Conservation (phyloP, 805 yeast species). For the Clavispora fructus region DNA sequence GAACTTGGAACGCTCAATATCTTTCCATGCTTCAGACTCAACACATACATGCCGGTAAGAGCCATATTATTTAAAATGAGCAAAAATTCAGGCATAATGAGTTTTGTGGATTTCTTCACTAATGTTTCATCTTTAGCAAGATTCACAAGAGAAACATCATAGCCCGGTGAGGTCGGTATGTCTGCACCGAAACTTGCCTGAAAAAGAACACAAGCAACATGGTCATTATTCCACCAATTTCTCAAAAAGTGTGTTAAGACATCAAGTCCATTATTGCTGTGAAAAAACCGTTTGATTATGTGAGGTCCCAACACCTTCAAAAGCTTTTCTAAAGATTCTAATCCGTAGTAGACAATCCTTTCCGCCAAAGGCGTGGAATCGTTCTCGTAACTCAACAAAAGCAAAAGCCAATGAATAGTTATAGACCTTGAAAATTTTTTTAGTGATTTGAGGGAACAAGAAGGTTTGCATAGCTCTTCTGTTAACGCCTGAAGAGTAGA, state of each 20-base stretch:
- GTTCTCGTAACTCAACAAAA: slow-evolving; percentile 39
- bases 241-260: slow-evolving; percentile 42
- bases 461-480: slow-evolving; percentile 38
- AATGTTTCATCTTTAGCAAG: slow-evolving; percentile 2
- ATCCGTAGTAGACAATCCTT: slow-evolving; percentile 33
- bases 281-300: slow-evolving; percentile 45
- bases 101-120: slow-evolving; percentile 1
- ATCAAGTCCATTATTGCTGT: slow-evolving; percentile 44
- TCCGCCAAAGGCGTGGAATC: slow-evolving; percentile 16
- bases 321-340: slow-evolving; percentile 46
- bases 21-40: slow-evolving; percentile 26
- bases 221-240: slow-evolving; percentile 45
- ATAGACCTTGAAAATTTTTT: slow-evolving; percentile 48
- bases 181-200: slow-evolving; percentile 41
- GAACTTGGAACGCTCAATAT: slow-evolving; percentile 32
- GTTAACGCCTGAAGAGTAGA: slow-evolving; percentile 26
- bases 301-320: slow-evolving; percentile 43
- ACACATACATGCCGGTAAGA: slow-evolving; percentile 26
- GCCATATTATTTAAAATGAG: slow-evolving; percentile 27
- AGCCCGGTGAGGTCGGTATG: not conserved
- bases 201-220: slow-evolving; percentile 37
- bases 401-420: slow-evolving; percentile 60
- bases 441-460: slow-evolving; percentile 31
- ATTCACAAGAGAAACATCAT: not conserved
- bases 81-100: slow-evolving; percentile 44